Conservation (phyloP, 345 rosid species). For the Brassica rapa region DNA sequence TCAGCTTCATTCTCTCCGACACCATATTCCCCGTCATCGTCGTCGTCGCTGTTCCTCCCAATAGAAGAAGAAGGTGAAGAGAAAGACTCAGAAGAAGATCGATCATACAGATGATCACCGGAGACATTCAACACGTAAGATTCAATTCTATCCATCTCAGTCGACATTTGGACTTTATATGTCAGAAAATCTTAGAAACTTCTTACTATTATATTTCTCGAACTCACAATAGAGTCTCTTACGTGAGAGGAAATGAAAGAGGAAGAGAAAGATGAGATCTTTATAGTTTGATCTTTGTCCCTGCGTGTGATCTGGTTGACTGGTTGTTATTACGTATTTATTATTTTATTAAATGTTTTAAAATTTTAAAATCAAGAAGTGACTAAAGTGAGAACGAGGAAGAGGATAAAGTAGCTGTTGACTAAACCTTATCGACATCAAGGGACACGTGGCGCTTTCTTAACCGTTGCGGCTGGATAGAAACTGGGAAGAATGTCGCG, state of each 20-base stretch:
- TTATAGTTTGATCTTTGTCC: slow-evolving; percentile 22
- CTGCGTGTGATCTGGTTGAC: slow-evolving; percentile 17
- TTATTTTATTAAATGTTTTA: background rate
- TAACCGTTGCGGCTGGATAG: slow-evolving; percentile 35
- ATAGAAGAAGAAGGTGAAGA: slow-evolving; percentile 51
- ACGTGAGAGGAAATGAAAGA: background rate
- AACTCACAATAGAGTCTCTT: background rate
- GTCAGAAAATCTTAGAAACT: background rate
- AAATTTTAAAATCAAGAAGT: background rate
- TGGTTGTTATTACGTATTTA: background rate
- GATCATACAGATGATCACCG: slow-evolving; percentile 10
- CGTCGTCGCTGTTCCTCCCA: slow-evolving; percentile 59
- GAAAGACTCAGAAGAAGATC: slow-evolving; percentile 35
- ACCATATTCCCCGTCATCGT: slow-evolving; percentile 41
- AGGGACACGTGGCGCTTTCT: slow-evolving; percentile 24
- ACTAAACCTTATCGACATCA: slow-evolving; percentile 37
- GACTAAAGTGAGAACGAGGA: background rate
- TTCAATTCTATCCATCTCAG: slow-evolving; percentile 40
- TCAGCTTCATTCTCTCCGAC: slow-evolving; percentile 57
- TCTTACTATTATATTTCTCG: background rate
- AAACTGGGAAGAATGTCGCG: slow-evolving; percentile 28
- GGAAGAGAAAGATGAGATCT: slow-evolving; percentile 34
- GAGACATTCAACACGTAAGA: slow-evolving; percentile 33
- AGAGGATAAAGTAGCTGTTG: slow-evolving; percentile 29
- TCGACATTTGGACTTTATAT: slow-evolving; percentile 29